Evolutionary conservation across 805 yeast species (phyloP), one percentile per base, ranked within the genome.

Genomic region (Grigorovia yakushimaensis): DNA sequence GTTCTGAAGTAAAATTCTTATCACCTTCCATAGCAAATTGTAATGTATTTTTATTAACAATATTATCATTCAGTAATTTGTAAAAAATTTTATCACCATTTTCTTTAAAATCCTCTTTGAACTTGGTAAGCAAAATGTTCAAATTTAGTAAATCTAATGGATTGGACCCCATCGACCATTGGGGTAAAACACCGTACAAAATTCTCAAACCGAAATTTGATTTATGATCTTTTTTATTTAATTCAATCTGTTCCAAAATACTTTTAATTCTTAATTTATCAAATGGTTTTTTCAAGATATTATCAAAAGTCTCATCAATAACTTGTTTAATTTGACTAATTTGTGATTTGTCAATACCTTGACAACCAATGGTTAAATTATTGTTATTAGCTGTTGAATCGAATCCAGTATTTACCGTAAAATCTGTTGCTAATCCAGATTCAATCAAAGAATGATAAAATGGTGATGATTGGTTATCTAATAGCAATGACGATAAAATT

Each of bases 401-500:
- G 47, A 87, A 70, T 1, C 98, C 98, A 0, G 95, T 73, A 60
- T 93, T 93, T 5, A 88, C 84, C 0, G 91, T 71, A 59, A 82
- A 93, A 54, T 93, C 97, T 45, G 85, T 78, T 39, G 93, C 98
- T 33, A 82, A 60, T 1, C 91, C 93, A 1, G 84, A 67, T 62
- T 93, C 98, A 47, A 93, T 84, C 47, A 93, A 70, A n/a, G 78
- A 77, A 64, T 88, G 87, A 64, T 89, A 87, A 47, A 93, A 72
- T 6, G 95, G 91, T 5, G 98, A 83, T 11, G 93, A 84, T 59
- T 91, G 98, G 2, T 98, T 98, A 60, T 87, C 96, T 54, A 82
- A 77, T 33, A 93, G 69, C 45, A 93, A 68, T 21, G 81, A 76
- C 19, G 85, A 78, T 43, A 88, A 67, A 9, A 88, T 69, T 48